Evolutionary conservation across 2,329 filamentous ascomycete species (phyloP), one percentile per base, ranked within the genome.

Genomic region (Pseudogymnoascus pannorum): DNA sequence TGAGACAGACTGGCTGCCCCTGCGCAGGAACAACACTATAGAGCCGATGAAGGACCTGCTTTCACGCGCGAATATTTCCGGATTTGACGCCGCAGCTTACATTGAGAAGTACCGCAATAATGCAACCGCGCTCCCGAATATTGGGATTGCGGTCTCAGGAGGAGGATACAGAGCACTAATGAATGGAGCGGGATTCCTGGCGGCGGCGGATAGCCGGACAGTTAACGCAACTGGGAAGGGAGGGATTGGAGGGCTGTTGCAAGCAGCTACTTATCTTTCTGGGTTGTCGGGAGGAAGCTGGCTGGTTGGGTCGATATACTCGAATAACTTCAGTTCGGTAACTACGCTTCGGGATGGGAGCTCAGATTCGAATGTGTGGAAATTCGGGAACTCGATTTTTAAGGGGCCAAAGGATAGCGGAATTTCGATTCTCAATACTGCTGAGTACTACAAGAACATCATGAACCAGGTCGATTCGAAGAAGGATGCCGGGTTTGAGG

Each of bases 91-190:
- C n/a, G 78, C 78, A 1, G 72, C 75, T 1, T 97, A 94, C 72
- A 85, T 97, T 68, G 79, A 86, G 60, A 76, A 75, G 1, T 73
- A 84, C 63, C 74, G 75, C 26, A 75, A 76, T 64, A 87, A 88
- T 72, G 76, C 76, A 0, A 79, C 79, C 14, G 77, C 79, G 1
- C 68, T 87, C 24, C 86, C 87, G 0, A 89, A 87, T 66, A 86
- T 96, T 64, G 91, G 80, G 14, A 83, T 96, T 64, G 89, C 91
- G 9, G 78, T 89, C 48, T 94, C 90, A 0, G 91, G 91, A 11
- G 92, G 92, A 71, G 92, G 92, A 35, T 96, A 94, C 72, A 81
- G 92, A 61, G 91, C 92, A n/a, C 79, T 95, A 76, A 78, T 92
- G 77, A 93, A 89, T 70, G 91, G 90, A 36, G 92, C 87, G 14